These are phyloP conservation scores for Mycena vitilis DNA, from an alignment of 768 basidiomycete species.

Conservation along the genomic window DNA sequence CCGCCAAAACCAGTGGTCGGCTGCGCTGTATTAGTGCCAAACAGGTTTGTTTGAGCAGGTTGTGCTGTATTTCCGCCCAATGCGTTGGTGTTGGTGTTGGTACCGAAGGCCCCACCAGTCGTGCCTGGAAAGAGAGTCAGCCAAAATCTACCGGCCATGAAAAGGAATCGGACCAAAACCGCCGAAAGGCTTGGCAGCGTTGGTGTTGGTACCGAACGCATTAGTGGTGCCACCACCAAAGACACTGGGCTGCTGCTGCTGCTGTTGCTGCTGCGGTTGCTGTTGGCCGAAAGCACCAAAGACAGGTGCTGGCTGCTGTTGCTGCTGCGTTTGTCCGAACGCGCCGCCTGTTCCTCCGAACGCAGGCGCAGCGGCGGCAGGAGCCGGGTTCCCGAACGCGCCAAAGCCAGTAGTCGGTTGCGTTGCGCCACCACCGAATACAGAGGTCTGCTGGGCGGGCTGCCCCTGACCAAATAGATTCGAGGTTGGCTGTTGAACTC, in stretches of 20 bases:
- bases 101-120: constrained; percentile 30
- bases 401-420: constrained; percentile 55
- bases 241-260: constrained; percentile 36
- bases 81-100: constrained; percentile 18
- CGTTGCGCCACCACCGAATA: constrained; percentile 49
- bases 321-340: constrained; percentile 53
- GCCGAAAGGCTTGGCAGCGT: constrained; percentile 50
- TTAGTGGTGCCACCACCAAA: constrained; percentile 40
- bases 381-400: constrained; percentile 53
- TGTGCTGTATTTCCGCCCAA: constrained; percentile 30
- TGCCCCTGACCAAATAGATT: constrained; percentile 61
- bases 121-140: background rate
- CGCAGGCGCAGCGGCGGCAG: constrained; percentile 43
- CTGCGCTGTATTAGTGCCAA: constrained; percentile 24
- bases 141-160: background rate
- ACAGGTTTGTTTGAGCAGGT: constrained; percentile 26
- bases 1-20: constrained; percentile 21
- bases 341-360: constrained; percentile 21
- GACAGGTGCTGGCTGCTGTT: constrained; percentile 38
- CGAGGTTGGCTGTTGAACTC: constrained; percentile 52
- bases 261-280: constrained; percentile 48
- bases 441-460: constrained; percentile 50
- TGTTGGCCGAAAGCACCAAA: constrained; percentile 46
- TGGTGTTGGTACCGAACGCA: constrained; percentile 47
- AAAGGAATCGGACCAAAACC: constrained; percentile 39